Base-by-base conservation (phyloP, 441 rosid species). In the Breynia disticha region DNA sequence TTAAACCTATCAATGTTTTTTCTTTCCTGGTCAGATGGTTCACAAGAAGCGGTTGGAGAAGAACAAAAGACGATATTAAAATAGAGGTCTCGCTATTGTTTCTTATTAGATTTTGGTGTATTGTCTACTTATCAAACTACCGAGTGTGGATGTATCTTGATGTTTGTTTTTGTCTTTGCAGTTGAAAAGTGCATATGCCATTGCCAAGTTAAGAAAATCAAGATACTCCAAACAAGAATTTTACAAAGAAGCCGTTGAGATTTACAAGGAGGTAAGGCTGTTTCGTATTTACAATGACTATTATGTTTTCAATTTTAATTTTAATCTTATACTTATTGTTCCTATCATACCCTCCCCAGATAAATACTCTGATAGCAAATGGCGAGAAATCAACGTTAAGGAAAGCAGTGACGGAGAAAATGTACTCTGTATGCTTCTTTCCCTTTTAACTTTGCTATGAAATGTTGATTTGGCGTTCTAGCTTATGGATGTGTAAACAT, bases 1-100 rank as follows among this genome's bases (percentile, higher is more conserved):
- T n/a, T n/a, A n/a, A n/a, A n/a, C n/a, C n/a, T n/a, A n/a, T n/a
- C n/a, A n/a, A n/a, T n/a, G n/a, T n/a, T n/a, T n/a, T n/a, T n/a
- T n/a, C n/a, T n/a, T n/a, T n/a, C n/a, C n/a, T n/a, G n/a, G n/a
- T 55, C 72, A 91, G 97, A 70, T 91, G 80, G 82, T 86, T 91
- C 63, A 91, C 95, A 53, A 80, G 65, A 75, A 55, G 70, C 48
- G 98, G 97, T 58, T 88, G 98, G 98, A 64, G 51, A 72, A 84
- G 95, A 79, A 88, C 97, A 6, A 88, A 88, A 76, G 89, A 79
- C 2, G 95, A 91, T 58, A 39, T 84, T 49, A 56, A 82, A 43
- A 37, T 79, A 28, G 91, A 91, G 95, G 97, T 91, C 54, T 60
- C 51, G 6, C 38, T 49, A 16, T 51, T 56, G 50, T 41, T 46